Conservation (phyloP, 1,139 yeast genomes). For the Yamadazyma aaseri region DNA sequence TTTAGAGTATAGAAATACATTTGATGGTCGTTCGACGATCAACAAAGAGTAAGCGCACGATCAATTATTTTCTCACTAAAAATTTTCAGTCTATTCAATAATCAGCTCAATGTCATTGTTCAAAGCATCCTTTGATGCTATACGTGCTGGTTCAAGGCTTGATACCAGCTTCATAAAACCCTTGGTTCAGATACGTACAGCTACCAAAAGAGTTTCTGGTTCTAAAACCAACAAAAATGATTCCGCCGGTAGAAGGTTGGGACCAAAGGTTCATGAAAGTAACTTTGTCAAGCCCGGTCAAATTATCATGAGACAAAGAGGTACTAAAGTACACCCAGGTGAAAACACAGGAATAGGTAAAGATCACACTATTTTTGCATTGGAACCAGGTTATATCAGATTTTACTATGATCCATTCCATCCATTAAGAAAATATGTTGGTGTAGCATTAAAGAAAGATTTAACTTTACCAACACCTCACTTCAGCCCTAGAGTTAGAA, state of each 20-base stretch:
- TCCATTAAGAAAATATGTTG: conserved; percentile 87
- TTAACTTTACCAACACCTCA: conserved; percentile 80
- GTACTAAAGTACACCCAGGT: conserved; percentile 96
- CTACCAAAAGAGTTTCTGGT: conserved; percentile 93
- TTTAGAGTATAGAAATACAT: too few species aligned
- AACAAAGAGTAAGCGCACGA: too few species aligned
- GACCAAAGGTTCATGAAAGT: conserved; percentile 84
- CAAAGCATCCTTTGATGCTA: not conserved
- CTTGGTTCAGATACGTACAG: conserved; percentile 59
- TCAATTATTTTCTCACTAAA: conserved; percentile 1
- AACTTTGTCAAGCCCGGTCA: conserved; percentile 72
- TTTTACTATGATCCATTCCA: conserved; percentile 96
- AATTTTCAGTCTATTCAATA: not conserved
- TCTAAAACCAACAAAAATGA: conserved; percentile 91
- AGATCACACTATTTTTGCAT: conserved; percentile 90
- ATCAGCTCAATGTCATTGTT: conserved; percentile 3
- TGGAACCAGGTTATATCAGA: conserved; percentile 90
- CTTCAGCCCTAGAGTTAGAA: conserved; percentile 79
- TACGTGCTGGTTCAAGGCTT: not conserved
- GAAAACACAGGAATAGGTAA: conserved; percentile 88
- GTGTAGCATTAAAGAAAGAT: conserved; percentile 71
- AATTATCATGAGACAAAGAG: conserved; percentile 91
- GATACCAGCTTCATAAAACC: not conserved
- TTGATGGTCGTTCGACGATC: conserved; percentile 6
- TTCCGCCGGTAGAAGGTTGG: conserved; percentile 93